Base-by-base conservation (phyloP, 768 basidiomycete genomes). In the Hortiboletus campestris region DNA sequence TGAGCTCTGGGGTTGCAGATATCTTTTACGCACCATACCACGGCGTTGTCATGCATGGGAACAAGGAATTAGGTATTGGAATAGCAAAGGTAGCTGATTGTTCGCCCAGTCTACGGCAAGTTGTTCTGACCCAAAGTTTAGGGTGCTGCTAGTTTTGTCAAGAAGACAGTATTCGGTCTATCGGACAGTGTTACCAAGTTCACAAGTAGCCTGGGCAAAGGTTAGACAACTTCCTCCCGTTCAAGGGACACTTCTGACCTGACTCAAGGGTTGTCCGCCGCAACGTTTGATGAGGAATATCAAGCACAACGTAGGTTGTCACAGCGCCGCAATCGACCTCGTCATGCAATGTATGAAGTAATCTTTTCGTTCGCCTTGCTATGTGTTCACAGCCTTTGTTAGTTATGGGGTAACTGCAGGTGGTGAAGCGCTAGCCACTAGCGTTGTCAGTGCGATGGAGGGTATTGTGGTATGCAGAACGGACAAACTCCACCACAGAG, bases 11-110 rank as follows among this genome's bases (percentile, higher is more conserved):
- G 12, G 91, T 98, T 6, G 91, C 91, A 50, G 97, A 99, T 70
- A 95, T 98, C 62, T 98, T 99, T 78, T 97, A 98, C 62, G 96
- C 98, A 71, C 97, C 97, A 2, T 97, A 95, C 78, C 88, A 94
- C 54, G 95, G 95, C 34, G 90, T 95, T 31, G 89, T 99, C 53
- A 90, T 96, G 83, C 94, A 94, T 64, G 96, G 96, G 3, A 96
- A 95, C 72, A 88, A 86, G 65, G 96, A 98, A 55, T 73, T 98
- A 28, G 97, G 95, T 4, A 86, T 94, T 55, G 93, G 95, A 20
- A 91, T 98, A 55, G 95, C 95, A 8, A 94, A 97, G 79, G 93
- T 91, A 60, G 58, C 55, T 34, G 34, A 45, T 41, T 4, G 9
- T 44, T 40, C 16, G 28, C 38, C 19, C 22, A 16, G n/a, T 36